phyloP scores from a whole-genome alignment of 176 grass and related monocot genomes.

The Phyllostachys edulis region DNA sequence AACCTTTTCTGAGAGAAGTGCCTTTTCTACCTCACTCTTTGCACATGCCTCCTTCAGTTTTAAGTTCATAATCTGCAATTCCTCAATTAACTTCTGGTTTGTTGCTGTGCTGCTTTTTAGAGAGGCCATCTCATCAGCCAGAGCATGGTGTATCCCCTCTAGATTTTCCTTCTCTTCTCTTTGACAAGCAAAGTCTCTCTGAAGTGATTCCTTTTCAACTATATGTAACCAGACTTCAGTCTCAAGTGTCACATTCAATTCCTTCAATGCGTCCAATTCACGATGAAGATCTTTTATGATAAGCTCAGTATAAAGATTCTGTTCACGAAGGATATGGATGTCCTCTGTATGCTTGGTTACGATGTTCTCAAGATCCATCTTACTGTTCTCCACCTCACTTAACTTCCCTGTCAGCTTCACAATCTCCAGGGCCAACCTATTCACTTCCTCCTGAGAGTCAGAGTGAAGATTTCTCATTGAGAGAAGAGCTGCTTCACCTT shows the following conservation, averaged over 20 bases:
- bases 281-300: slow-evolving; percentile 48
- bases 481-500: slow-evolving; percentile 46
- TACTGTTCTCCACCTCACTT: slow-evolving; percentile 52
- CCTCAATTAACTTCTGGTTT: slow-evolving; percentile 46
- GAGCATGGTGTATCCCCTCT: slow-evolving; percentile 42
- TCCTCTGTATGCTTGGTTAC: slow-evolving; percentile 41
- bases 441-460: slow-evolving; percentile 47
- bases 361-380: slow-evolving; percentile 56
- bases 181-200: slow-evolving; percentile 57
- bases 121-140: slow-evolving; percentile 48
- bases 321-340: slow-evolving; percentile 44
- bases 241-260: slow-evolving; percentile 62
- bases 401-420: slow-evolving; percentile 49
- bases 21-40: slow-evolving; percentile 75
- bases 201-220: slow-evolving; percentile 68
- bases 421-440: slow-evolving; percentile 41
- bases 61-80: slow-evolving; percentile 56
- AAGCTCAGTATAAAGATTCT: slow-evolving; percentile 43
- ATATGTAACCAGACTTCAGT: slow-evolving; percentile 54
- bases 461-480: slow-evolving; percentile 34
- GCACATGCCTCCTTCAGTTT: slow-evolving; percentile 71
- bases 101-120: slow-evolving; percentile 22
- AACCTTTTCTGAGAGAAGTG: slow-evolving; percentile 57
- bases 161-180: slow-evolving; percentile 69
- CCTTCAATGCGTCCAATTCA: slow-evolving; percentile 57